Conservation (phyloP, 2,329 filamentous ascomycete species). For the Akanthomyces muscarius region DNA sequence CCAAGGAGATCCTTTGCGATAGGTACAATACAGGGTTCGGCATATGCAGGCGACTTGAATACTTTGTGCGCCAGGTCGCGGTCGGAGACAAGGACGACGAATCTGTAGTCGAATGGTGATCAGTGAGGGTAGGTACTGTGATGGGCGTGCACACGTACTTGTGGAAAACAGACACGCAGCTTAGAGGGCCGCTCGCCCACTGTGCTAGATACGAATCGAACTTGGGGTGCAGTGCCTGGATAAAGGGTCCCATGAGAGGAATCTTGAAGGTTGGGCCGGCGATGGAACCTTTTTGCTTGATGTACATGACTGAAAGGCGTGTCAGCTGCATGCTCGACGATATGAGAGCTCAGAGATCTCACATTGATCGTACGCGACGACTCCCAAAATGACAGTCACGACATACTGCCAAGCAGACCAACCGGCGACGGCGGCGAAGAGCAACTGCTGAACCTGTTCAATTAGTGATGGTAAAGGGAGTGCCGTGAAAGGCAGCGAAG, state of each 20-base stretch:
- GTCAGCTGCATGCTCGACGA: slow-evolving; percentile 1
- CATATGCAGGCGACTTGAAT: slow-evolving; percentile 71
- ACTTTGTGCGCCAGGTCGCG: slow-evolving; percentile 77
- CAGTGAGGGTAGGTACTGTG: neutral
- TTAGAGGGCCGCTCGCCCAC: slow-evolving; percentile 74
- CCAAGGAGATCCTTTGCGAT: slow-evolving; percentile 70
- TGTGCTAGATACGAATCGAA: slow-evolving; percentile 71
- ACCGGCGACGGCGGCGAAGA: neutral
- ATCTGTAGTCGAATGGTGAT: slow-evolving; percentile 42
- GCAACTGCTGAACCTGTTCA: neutral
- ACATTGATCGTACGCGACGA: slow-evolving; percentile 41
- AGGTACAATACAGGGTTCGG: slow-evolving; percentile 75
- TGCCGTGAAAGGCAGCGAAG: neutral
- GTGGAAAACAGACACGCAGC: slow-evolving; percentile 81
- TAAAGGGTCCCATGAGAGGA: slow-evolving; percentile 70
- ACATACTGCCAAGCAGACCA: slow-evolving; percentile 30
- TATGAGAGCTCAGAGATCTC: neutral
- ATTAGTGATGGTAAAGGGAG: neutral
- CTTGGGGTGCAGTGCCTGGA: slow-evolving; percentile 69
- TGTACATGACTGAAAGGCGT: slow-evolving; percentile 49
- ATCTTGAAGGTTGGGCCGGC: slow-evolving; percentile 62
- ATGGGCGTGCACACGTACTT: slow-evolving; percentile 50
- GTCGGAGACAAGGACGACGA: slow-evolving; percentile 73
- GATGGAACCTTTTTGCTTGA: slow-evolving; percentile 58
- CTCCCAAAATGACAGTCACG: slow-evolving; percentile 29